Conservation (phyloP, 257 asterid species). For the Ligustrum vulgare region DNA sequence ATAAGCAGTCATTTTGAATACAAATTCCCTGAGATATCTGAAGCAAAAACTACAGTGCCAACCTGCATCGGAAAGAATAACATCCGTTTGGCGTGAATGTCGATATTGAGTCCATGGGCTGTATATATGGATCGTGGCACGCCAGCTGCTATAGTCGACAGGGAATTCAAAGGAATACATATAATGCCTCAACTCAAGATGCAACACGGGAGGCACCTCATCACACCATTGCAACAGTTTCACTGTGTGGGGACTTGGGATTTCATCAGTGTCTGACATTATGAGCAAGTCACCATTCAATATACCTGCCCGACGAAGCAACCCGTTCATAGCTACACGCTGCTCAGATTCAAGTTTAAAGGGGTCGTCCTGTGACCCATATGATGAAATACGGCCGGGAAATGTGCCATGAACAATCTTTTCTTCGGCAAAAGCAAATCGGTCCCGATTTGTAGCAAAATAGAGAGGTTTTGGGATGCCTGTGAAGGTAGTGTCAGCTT, state of each 20-base stretch:
- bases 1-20: constrained; percentile 65
- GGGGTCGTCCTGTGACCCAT: constrained; percentile 56
- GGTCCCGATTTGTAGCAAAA: constrained; percentile 51
- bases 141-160: constrained; percentile 83
- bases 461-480: constrained; percentile 76
- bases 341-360: constrained; percentile 74
- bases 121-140: constrained; percentile 64
- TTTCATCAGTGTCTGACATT: constrained; percentile 87
- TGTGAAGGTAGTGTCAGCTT: constrained; percentile 92
- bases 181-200: constrained; percentile 69
- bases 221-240: constrained; percentile 91
- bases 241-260: constrained; percentile 85
- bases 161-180: constrained; percentile 90
- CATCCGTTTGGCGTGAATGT: constrained; percentile 67
- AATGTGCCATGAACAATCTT: constrained; percentile 57
- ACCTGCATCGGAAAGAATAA: constrained; percentile 81
- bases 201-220: constrained; percentile 68
- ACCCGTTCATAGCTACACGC: constrained; percentile 63
- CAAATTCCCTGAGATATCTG: constrained; percentile 52
- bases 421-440: constrained; percentile 67
- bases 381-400: constrained; percentile 53
- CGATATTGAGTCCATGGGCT: constrained; percentile 59
- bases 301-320: constrained; percentile 67
- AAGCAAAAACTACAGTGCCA: constrained; percentile 98
- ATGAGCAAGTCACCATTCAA: constrained; percentile 70